Base-by-base conservation (phyloP, 169 alveolate species). In the Ichthyophthirius multifiliis region DNA sequence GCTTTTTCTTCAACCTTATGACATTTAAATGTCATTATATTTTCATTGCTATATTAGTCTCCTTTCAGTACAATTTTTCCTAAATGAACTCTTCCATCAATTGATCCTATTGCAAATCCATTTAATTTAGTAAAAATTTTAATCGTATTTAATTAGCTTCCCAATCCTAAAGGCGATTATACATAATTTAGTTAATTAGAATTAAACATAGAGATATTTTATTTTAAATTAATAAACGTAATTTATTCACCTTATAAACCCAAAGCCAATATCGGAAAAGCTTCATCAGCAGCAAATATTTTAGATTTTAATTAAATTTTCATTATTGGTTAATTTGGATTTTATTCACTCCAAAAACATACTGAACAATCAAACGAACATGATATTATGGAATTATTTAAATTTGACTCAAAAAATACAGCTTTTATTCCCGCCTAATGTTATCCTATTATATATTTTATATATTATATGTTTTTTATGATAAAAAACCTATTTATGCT, bases 211-310 rank as follows among this genome's bases (percentile, higher is more conserved):
- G 16, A 46, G 65, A 46, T 12, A 46, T 46, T 46, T 46, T 13
- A 46, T 46, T 46, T 82, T 74, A 62, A 84, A 76, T 71, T 77
- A 67, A 16, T 63, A 78, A 39, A 77, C 84, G 12, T 76, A 13
- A 46, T 46, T 15, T n/a, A 0, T 46, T 46, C 65, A 0, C 65
- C 65, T 15, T 46, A 46, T 6, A 46, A 46, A n/a, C 65, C 65
- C 23, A 46, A 46, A 6, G 65, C 65, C 27, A 46, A 46, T 1
- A 46, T 46, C 2, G 65, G 65, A 32, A 46, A 46, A 7, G 23
- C 16, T 27, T 32, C 16, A 46, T 46, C 65, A 46, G 65, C 65
- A 13, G 65, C 65, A 16, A 46, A 46, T 4, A 46, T 46, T 46
- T 46, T 46, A 0, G 27, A 27, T 32, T 46, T 46, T n/a, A 46